Evolutionary conservation across 805 yeast species (phyloP).

Genomic region (Candida stauntonica): DNA sequence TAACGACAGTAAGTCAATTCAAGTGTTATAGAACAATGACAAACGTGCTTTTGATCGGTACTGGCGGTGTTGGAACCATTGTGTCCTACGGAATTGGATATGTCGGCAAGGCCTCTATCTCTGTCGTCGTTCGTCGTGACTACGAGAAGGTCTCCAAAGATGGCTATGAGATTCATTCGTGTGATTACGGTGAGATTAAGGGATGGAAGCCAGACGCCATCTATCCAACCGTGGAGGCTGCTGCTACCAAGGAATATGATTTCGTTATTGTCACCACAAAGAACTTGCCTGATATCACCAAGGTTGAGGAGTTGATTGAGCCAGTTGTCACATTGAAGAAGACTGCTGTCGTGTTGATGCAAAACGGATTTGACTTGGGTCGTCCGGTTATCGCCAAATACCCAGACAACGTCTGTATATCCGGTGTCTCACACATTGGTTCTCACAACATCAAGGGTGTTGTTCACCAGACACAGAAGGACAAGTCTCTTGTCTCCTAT

Average conservation of each 20-base stretch:
- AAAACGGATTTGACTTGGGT: slow-evolving; percentile 62
- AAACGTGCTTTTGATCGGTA: slow-evolving; percentile 61
- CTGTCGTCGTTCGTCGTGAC: slow-evolving; percentile 63
- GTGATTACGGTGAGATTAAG: slow-evolving; percentile 53
- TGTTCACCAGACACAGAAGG: slow-evolving; percentile 42
- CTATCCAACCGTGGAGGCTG: slow-evolving; percentile 41
- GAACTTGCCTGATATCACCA: slow-evolving; percentile 57
- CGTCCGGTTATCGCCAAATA: slow-evolving; percentile 45
- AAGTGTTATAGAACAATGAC: slow-evolving; percentile 16
- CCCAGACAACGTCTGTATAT: slow-evolving; percentile 48
- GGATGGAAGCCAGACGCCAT: slow-evolving; percentile 57
- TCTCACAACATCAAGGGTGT: slow-evolving; percentile 44
- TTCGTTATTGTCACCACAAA: slow-evolving; percentile 59
- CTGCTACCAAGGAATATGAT: slow-evolving; percentile 46
- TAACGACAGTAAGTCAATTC: too few relatives aligned
- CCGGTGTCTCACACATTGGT: slow-evolving; percentile 62
- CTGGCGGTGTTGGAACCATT: slow-evolving; percentile 85
- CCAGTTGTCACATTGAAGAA: slow-evolving; percentile 42
- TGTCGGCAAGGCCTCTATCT: slow-evolving; percentile 46
- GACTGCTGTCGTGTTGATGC: slow-evolving; percentile 51
- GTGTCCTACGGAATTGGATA: slow-evolving; percentile 59
- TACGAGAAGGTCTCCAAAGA: slow-evolving; percentile 45
- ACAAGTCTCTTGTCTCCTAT: slow-evolving; percentile 43
- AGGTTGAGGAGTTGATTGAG: slow-evolving; percentile 47
- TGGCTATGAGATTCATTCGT: slow-evolving; percentile 59